Evolutionary conservation across 345 rosid species (phyloP), one percentile per base, ranked within the genome.

Genomic region (Heritiera fomes): DNA sequence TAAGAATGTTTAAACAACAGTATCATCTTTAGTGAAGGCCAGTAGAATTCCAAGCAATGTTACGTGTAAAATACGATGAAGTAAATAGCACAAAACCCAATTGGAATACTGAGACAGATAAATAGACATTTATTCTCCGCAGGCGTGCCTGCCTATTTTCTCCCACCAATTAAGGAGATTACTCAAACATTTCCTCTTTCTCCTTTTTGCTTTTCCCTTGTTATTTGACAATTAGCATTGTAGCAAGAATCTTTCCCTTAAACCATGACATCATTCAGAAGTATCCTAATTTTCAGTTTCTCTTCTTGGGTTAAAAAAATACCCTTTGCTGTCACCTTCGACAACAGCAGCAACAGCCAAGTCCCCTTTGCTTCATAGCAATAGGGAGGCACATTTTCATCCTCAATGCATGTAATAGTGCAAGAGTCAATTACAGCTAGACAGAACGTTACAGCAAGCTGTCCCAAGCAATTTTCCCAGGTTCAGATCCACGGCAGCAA

Each of bases 361-460:
- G 61, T 17, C 18, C 60, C 23, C 41, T 50, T 71, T 71, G 46
- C 75, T 50, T 71, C 75, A 71, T 71, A 50, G 75, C 13, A 50
- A 71, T 50, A 71, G 43, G 60, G 13, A 71, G 59, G 59, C 75
- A 50, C 45, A 7, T 28, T 70, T 69, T 69, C 32, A 46, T 50
- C 38, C 43, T 50, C 59, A 71, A 47, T 6, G 60, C 75, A 50
- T 30, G 43, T 4, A 50, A 71, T 8, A 7, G 3, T 12, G 2
- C 2, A 69, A 46, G 60, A 53, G 62, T 18, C 75, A 17, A 15
- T 72, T 53, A 71, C 34, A 17, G 62, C 56, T 34, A 52, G 38
- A 68, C 45, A 45, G 55, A 45, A 32, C 15, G 59, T 49, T 49
- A 30, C 40, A 30, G 43, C 75, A 50, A 71, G 75, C 6, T 60